Base-by-base conservation (phyloP, 495 filamentous ascomycete genomes). In the Hypoxylon fragiforme region DNA sequence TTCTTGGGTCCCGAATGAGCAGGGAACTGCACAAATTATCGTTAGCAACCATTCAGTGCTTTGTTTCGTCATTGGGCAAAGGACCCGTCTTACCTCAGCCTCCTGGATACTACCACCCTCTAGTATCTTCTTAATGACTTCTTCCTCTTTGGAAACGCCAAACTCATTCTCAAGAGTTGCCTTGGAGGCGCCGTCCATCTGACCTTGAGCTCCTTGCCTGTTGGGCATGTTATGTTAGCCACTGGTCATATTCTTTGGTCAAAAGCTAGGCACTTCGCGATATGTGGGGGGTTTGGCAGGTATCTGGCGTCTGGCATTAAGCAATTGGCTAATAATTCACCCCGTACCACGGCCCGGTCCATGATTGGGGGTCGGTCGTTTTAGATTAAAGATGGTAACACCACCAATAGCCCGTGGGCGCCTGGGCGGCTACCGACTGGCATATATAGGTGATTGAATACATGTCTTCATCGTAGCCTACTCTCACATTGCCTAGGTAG, bases 181-280 rank as follows among this genome's bases (percentile, higher is more conserved):
- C 32, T 94, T 89, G 60, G 88, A 89, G 12, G 91, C 91, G 5
- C 70, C 70, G 62, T 96, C 87, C 34, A 89, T 71, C 52, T 84
- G 76, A 42, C 92, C 94, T 67, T 96, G 90, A 8, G 82, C 82
- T 56, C 94, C 92, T 57, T 95, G 91, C 67, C 92, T 97, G 56
- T 62, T 38, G 26, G 13, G 46, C 38, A 46, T 39, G 6, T 32
- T 12, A 35, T 26, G 41, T 67, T 65, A 65, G 62, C 40, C 36
- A 46, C 63, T 24, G 15, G 18, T 13, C 11, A 26, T 40, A 38
- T 31, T 22, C 32, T 39, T 26, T 51, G 32, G 15, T 11, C 7
- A 1, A 12, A 19, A 11, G 16, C 20, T 28, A 21, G 21, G 18
- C 2, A 1, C 15, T 41, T 44, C 40, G 28, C 42, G 28, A 4